Evolutionary conservation across 1,139 yeast species (phyloP), one percentile per base, ranked within the genome.

Genomic region (Pichia sp.): DNA sequence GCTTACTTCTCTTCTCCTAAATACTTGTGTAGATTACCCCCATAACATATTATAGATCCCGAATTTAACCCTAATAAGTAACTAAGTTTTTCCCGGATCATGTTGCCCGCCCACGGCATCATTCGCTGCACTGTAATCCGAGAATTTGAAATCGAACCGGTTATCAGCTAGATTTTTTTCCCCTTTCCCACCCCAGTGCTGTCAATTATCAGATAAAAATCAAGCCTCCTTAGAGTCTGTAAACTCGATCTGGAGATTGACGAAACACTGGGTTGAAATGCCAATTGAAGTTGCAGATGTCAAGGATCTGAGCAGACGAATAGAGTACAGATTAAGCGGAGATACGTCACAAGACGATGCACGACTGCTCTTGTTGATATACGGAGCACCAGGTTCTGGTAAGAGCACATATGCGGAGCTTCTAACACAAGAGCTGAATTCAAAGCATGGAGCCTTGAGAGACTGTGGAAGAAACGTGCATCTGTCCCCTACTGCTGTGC

Each of bases 311-410:
- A 31, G 36, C 36, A 31, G 16, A 10, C 13, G 16, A 31, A 31
- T 31, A n/a, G 3, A 34, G 12, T 23, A 25, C 10, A n/a, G 19
- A 23, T 7, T 21, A 30, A 16, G 13, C 9, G 12, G 7, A n/a
- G n/a, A 36, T 13, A 42, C 37, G 1, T n/a, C 43, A 1, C 19
- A 19, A 39, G 22, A 19, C 7, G 41, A 39, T 18, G 21, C 42
- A 2, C 18, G 49, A 52, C 65, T 81, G 1, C 57, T 83, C 12
- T 72, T 88, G 7, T 71, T 85, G 0, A 62, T 88, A 18, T 83
- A 84, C 4, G 96, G 96, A 0, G 75, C 83, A 0, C 96, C 96
- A 0, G 96, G 96, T 3, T 81, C 91, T 1, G 96, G 96, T 0
- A 88, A 88, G 63, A 78, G 90, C 2, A 86, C 95, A 0, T 65